Evolutionary conservation across 164 flowering plant genomes (phyloP).

Genomic region (Vitis cinerea): DNA sequence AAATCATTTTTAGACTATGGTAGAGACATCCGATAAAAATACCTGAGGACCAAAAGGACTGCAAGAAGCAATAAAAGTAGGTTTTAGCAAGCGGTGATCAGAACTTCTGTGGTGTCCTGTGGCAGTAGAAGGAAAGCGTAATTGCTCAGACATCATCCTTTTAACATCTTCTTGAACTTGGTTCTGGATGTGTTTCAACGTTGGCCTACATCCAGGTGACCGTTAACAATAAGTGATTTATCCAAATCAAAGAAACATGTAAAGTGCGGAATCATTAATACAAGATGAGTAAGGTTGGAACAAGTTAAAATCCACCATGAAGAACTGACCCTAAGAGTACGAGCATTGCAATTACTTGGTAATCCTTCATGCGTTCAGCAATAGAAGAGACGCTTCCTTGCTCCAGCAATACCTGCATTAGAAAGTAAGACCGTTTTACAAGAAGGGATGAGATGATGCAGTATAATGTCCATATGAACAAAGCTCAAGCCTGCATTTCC

Average conservation of each 20-base stretch:
- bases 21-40: constrained; percentile 11
- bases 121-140: constrained; percentile 39
- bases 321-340: constrained; percentile 70
- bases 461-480: background rate
- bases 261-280: background rate
- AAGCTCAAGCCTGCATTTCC: background rate
- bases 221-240: background rate
- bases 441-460: constrained; percentile 2
- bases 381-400: constrained; percentile 36
- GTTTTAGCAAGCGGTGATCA: constrained; percentile 32
- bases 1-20: background rate
- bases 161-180: constrained; percentile 74
- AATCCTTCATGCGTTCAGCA: constrained; percentile 71
- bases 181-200: constrained; percentile 54
- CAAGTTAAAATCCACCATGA: background rate
- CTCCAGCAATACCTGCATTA: constrained; percentile 66
- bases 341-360: constrained; percentile 90
- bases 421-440: background rate
- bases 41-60: constrained; percentile 92
- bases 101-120: constrained; percentile 19
- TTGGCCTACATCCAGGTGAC: constrained; percentile 51
- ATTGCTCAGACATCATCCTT: constrained; percentile 70
- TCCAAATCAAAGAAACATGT: background rate
- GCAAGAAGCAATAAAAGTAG: constrained; percentile 69
- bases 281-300: background rate